phyloP scores from a whole-genome alignment of 352 stramenopile species.

The Pythium angustatum region DNA sequence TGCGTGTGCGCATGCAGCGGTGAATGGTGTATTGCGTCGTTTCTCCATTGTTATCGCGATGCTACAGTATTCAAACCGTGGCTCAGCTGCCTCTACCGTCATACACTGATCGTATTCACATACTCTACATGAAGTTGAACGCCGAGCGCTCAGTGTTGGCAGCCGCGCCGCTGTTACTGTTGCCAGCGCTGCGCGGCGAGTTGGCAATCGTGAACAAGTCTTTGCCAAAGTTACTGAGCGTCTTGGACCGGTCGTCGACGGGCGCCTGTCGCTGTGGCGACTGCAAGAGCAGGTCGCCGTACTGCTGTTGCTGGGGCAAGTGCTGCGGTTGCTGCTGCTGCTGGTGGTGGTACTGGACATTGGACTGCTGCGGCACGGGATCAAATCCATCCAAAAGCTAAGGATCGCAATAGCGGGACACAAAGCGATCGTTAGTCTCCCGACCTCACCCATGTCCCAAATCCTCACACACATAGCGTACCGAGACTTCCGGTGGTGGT shows the following conservation, averaged over 20 bases:
- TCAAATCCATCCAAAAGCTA: slow-evolving; percentile 32
- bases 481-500: slow-evolving; percentile 54
- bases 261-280: slow-evolving; percentile 35
- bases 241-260: slow-evolving; percentile 61
- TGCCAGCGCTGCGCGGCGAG: slow-evolving; percentile 65
- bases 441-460: not conserved
- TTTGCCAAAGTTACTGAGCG: slow-evolving; percentile 80
- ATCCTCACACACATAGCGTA: slow-evolving; percentile 24
- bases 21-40: not conserved
- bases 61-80: too few relatives aligned
- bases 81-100: not conserved
- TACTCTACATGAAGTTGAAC: slow-evolving; percentile 89
- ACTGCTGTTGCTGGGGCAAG: slow-evolving; percentile 35
- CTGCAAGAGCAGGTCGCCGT: slow-evolving; percentile 34
- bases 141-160: slow-evolving; percentile 58
- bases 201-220: slow-evolving; percentile 86
- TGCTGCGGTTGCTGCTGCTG: slow-evolving; percentile 38
- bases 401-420: not conserved
- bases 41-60: too few relatives aligned
- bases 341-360: slow-evolving; percentile 16
- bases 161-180: slow-evolving; percentile 25
- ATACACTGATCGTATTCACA: not conserved
- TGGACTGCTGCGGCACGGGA: slow-evolving; percentile 7
- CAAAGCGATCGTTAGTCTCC: not conserved
- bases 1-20: too few relatives aligned